Conservation (phyloP, 164 flowering plant genomes). For the Umbilicus rupestris region DNA sequence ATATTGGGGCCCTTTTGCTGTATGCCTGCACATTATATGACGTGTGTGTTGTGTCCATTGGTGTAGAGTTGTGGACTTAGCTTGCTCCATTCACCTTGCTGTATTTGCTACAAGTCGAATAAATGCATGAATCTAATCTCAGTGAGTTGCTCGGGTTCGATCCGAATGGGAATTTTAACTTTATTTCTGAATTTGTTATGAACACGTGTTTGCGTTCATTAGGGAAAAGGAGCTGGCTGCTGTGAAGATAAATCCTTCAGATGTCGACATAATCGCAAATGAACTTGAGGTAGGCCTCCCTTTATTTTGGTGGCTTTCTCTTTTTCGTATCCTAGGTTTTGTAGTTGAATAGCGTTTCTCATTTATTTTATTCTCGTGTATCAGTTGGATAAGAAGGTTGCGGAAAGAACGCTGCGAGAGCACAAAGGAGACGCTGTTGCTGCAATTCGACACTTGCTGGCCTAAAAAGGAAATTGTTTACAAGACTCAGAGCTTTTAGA, state of each 20-base stretch:
- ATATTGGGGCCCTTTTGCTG: no score
- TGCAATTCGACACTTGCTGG: constrained; percentile 71
- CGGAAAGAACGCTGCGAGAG: constrained; percentile 87
- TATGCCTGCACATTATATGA: no score
- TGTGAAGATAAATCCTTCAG: constrained; percentile 81
- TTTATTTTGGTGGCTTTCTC: not conserved
- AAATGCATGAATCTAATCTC: not conserved
- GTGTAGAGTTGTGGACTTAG: no score
- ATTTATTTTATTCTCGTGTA: not conserved
- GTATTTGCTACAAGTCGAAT: not conserved
- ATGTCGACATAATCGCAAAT: constrained; percentile 83
- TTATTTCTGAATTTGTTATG: not conserved
- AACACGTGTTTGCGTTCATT: constrained; percentile 9
- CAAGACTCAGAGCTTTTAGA: not conserved
- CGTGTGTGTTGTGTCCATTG: no score
- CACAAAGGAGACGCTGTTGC: constrained; percentile 99
- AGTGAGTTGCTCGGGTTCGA: not conserved
- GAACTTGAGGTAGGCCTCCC: constrained; percentile 66
- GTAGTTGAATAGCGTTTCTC: not conserved
- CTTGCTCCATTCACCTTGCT: no score
- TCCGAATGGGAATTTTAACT: no score
- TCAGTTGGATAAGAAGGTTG: constrained; percentile 89
- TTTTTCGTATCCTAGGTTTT: not conserved
- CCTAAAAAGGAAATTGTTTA: constrained; percentile 15
- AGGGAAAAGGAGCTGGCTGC: constrained; percentile 95